phyloP scores from a whole-genome alignment of 2,329 filamentous ascomycete genomes.

The Fusarium secorum region DNA sequence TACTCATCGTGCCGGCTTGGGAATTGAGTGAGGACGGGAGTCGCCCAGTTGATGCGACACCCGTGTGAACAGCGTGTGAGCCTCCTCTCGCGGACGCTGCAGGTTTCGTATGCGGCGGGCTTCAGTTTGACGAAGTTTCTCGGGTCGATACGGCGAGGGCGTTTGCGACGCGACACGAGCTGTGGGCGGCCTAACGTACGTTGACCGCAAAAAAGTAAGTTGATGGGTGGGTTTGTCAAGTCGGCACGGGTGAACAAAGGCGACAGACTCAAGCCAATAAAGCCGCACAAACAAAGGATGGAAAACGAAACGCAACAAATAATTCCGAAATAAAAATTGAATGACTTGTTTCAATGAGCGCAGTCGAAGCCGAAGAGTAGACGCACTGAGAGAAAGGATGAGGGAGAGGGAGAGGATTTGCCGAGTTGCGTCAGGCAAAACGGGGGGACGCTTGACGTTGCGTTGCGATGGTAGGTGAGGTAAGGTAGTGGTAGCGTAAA shows the following conservation, averaged over 20 bases:
- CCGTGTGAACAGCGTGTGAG: slow-evolving; percentile 36
- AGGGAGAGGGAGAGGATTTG: slow-evolving; percentile 18
- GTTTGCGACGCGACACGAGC: slow-evolving; percentile 37
- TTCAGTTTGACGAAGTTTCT: slow-evolving; percentile 36
- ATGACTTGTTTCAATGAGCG: slow-evolving; percentile 18
- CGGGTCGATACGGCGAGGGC: slow-evolving; percentile 2
- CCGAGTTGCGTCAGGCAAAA: slow-evolving; percentile 41
- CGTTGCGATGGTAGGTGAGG: slow-evolving; percentile 15
- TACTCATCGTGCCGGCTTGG: slow-evolving; percentile 80
- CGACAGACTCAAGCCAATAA: slow-evolving; percentile 19
- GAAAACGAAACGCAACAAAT: slow-evolving; percentile 2
- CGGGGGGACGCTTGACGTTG: slow-evolving; percentile 33
- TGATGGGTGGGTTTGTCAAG: slow-evolving; percentile 17
- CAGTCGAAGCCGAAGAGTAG: slow-evolving; percentile 26
- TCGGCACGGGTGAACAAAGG: slow-evolving; percentile 26
- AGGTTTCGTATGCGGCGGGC: slow-evolving; percentile 17
- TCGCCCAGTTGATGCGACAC: slow-evolving; percentile 48
- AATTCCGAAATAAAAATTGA: slow-evolving; percentile 8
- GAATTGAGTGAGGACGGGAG: slow-evolving; percentile 48
- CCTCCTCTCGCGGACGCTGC: slow-evolving; percentile 24
- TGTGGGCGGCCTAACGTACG: slow-evolving; percentile 15
- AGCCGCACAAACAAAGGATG: slow-evolving; percentile 17
- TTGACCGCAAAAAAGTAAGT: slow-evolving; percentile 29
- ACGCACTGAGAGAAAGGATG: slow-evolving; percentile 26
- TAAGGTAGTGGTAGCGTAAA: slow-evolving; percentile 5